Evolutionary conservation across 2,329 filamentous ascomycete species (phyloP), one percentile per base, ranked within the genome.

Genomic region (Cephalotrichum gorgonifer): DNA sequence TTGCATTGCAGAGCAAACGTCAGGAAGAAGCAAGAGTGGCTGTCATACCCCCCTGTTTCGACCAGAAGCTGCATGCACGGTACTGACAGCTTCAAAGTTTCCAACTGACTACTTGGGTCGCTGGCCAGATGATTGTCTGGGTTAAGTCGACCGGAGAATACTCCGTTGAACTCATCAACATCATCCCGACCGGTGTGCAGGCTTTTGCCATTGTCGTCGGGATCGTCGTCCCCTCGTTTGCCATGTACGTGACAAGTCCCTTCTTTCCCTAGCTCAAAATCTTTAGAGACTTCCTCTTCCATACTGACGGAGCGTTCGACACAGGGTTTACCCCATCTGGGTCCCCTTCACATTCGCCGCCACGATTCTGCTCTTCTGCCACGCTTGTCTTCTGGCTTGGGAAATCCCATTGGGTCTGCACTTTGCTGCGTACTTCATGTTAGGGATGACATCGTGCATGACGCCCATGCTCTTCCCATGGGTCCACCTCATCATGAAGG

Each of bases 261-360:
- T 47, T 57, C 5, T 26, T 57, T 23, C 58, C 57, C 1, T 60
- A 61, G 0, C 58, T 56, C 1, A n/a, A n/a, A n/a, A n/a, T n/a
- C 54, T 63, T 6, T 56, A 54, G 35, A 20, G n/a, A 39, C 6
- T 22, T 17, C 12, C 35, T 12, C 27, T 30, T 30, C 12, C n/a
- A 3, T 22, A 7, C n/a, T 39, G 12, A 20, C 7, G 3, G 22
- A 6, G 17, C 4, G 9, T 30, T 38, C 4, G 22, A 22, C 35
- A 20, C 41, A 61, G 60, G 56, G 43, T 35, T n/a, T 65, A 66
- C 47, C 62, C 62, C 4, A 56, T 60, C 2, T 65, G 62, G 63
- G 53, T 57, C 8, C 54, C 59, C 7, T 58, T 63, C n/a, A 51
- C 49, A 1, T 54, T 60, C 17, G 55, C 56, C 2, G 54, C 53